phyloP scores from a whole-genome alignment of 345 rosid species.

The Boechera divaricarpa region DNA sequence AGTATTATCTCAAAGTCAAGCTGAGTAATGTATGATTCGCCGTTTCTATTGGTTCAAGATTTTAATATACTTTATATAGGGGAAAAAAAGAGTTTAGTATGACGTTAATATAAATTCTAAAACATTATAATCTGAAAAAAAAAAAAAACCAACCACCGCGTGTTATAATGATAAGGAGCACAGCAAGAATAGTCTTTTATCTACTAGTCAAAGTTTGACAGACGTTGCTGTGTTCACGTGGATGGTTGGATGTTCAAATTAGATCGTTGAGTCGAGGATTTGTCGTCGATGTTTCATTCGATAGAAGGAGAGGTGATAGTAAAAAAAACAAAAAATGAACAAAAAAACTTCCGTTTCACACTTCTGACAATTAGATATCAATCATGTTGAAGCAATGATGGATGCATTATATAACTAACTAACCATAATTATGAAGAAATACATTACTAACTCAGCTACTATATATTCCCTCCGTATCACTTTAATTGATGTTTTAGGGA shows the following conservation, averaged over 20 bases:
- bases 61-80: neutral
- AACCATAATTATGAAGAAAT: neutral
- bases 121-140: neutral
- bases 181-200: constrained; percentile 8
- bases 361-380: neutral
- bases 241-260: constrained; percentile 9
- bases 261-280: neutral
- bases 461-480: no score
- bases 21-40: neutral
- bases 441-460: neutral
- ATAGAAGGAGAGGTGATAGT: neutral
- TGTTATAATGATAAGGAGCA: constrained; percentile 21
- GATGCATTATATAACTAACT: neutral
- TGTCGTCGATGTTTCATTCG: neutral
- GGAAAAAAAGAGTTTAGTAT: no score
- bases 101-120: neutral
- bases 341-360: neutral
- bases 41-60: constrained; percentile 29
- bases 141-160: constrained; percentile 27
- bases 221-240: constrained; percentile 21
- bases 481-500: no score
- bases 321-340: neutral
- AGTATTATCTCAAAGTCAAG: constrained; percentile 26
- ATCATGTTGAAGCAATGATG: constrained; percentile 1
- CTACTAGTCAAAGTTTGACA: constrained; percentile 42